A percentile compares a stretch with the other conserved stretches of the same genome.
Evolutionary conservation across 306 rosid species (phyloP).

Genomic region (Arachis stenosperma): DNA sequence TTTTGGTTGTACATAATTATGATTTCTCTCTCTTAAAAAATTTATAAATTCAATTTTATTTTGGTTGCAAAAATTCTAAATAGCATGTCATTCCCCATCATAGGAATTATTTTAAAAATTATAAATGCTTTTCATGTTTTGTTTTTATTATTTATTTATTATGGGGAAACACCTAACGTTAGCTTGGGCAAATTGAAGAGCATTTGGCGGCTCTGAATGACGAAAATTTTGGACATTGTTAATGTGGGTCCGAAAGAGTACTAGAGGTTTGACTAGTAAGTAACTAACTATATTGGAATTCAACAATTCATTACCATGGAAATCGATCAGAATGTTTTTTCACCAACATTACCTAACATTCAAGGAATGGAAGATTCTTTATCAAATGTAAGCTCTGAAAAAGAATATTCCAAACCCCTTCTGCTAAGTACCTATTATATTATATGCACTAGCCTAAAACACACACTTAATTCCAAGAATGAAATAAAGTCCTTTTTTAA

Average conservation of each 20-base stretch:
- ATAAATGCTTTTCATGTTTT: too few relatives aligned
- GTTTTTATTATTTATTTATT: too few relatives aligned
- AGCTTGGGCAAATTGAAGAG: conserved; percentile 8
- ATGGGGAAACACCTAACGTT: conserved; percentile 6
- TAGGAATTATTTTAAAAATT: too few relatives aligned
- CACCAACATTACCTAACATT: conserved; percentile 14
- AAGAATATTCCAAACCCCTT: conserved; percentile 36
- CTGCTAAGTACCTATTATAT: not conserved
- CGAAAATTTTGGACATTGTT: not conserved
- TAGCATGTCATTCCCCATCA: too few relatives aligned
- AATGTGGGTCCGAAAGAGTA: conserved; percentile 30
- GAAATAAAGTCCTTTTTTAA: conserved; percentile 8
- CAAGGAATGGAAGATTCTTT: conserved; percentile 28
- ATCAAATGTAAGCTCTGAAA: not conserved
- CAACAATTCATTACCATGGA: not conserved
- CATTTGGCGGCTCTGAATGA: not conserved
- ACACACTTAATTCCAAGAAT: not conserved
- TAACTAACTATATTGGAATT: conserved; percentile 13
- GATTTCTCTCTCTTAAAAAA: not conserved
- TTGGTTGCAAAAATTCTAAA: too few relatives aligned
- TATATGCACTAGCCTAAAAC: not conserved
- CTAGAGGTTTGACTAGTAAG: conserved; percentile 5
- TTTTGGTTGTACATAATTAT: not conserved
- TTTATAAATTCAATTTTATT: too few relatives aligned
- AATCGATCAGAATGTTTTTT: conserved; percentile 19